phyloP scores from a whole-genome alignment of 1,284 basidiomycete species.

The Schizophyllum commune region DNA sequence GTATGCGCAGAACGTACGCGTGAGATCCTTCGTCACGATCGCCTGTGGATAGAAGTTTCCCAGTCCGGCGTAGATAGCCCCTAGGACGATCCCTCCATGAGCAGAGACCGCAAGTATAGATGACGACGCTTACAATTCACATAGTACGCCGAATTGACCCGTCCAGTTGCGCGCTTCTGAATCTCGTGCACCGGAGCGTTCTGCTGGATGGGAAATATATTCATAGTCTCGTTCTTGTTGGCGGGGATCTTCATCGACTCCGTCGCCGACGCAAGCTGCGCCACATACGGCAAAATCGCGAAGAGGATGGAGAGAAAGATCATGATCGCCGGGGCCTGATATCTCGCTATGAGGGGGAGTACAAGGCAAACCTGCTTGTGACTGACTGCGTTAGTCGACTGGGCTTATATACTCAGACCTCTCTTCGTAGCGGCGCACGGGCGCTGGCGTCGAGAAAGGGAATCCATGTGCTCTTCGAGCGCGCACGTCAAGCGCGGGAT shows the following conservation, averaged over 20 bases:
- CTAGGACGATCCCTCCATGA: background rate
- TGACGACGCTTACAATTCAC: conserved; percentile 37
- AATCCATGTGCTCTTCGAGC: background rate
- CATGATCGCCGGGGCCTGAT: background rate
- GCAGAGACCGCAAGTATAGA: background rate
- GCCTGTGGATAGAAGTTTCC: conserved; percentile 30
- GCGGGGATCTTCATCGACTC: background rate
- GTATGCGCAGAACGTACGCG: conserved; percentile 29
- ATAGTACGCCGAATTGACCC: conserved; percentile 57
- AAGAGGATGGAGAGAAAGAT: background rate
- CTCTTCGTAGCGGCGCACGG: too few species aligned
- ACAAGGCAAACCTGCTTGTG: background rate
- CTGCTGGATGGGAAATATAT: conserved; percentile 17
- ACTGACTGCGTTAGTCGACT: background rate
- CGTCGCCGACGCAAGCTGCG: background rate
- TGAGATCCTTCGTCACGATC: conserved; percentile 45
- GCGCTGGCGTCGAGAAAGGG: background rate
- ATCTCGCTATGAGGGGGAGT: too few species aligned
- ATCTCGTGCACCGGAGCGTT: conserved; percentile 33
- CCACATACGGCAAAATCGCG: background rate
- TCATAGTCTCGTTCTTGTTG: too few species aligned
- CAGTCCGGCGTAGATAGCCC: background rate
- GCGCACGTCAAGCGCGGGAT: background rate
- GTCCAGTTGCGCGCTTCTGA: conserved; percentile 39
- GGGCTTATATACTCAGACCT: background rate